Percentiles rank a stretch among this genome's conserved stretches.
phyloP scores from a whole-genome alignment of 1,139 yeast genomes.

The Spathaspora sp. region DNA sequence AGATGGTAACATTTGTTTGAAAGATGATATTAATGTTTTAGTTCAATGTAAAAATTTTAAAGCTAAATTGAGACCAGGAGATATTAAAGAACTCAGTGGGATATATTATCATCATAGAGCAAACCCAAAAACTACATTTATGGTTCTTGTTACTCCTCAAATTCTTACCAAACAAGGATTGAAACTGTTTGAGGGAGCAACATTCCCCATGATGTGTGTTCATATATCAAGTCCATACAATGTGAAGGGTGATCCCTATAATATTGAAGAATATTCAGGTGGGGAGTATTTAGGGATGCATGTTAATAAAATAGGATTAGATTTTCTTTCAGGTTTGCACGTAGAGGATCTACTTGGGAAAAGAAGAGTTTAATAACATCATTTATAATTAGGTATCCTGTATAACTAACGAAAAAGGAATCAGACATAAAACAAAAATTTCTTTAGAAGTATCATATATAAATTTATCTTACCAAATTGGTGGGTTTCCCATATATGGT shows the following conservation, averaged over 20 bases:
- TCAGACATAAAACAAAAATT: background rate
- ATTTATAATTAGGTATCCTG: conserved; percentile 1
- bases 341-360: conserved; percentile 7
- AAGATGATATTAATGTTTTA: conserved; percentile 33
- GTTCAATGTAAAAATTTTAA: conserved; percentile 61
- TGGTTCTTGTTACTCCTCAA: conserved; percentile 57
- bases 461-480: background rate
- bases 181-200: conserved; percentile 51
- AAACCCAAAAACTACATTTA: conserved; percentile 10
- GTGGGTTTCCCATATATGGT: conserved; percentile 13
- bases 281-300: conserved; percentile 42
- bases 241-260: conserved; percentile 27
- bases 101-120: conserved; percentile 43
- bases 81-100: conserved; percentile 60
- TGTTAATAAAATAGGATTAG: conserved; percentile 44
- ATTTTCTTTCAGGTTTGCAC: conserved; percentile 39
- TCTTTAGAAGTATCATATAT: no score
- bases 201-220: conserved; percentile 55
- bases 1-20: conserved; percentile 19
- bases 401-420: background rate
- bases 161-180: conserved; percentile 60
- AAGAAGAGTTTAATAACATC: background rate
- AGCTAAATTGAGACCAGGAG: conserved; percentile 48
- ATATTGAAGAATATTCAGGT: conserved; percentile 31
- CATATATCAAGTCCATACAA: conserved; percentile 36